Evolutionary conservation across 768 basidiomycete genomes (phyloP).

Genomic region (Lentinula sp.): DNA sequence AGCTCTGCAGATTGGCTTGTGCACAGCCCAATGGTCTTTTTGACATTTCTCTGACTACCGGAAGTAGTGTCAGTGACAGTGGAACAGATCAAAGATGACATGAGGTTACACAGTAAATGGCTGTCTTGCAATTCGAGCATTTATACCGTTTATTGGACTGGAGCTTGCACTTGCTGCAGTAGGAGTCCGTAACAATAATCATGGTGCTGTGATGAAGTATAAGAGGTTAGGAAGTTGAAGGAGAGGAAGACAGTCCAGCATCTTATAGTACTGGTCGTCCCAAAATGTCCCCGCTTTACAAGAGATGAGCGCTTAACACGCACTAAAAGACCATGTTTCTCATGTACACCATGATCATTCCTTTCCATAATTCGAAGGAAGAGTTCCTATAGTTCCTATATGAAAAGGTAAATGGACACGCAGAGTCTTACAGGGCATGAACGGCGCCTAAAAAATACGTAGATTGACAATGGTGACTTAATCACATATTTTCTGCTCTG

Average conservation of each 20-base stretch:
- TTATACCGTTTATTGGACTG: neutral
- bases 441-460: neutral
- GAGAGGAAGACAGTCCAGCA: neutral
- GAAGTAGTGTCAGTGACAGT: neutral
- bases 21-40: neutral
- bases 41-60: neutral
- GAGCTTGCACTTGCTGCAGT: neutral
- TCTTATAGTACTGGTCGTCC: neutral
- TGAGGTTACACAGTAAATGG: neutral
- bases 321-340: neutral
- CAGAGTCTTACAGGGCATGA: neutral
- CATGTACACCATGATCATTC: no score
- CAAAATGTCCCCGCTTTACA: neutral
- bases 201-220: neutral
- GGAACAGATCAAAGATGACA: neutral
- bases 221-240: no score
- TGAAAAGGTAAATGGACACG: neutral
- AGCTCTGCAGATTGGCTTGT: neutral
- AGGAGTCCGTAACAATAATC: neutral
- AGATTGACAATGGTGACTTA: neutral
- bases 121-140: neutral
- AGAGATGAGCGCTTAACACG: neutral
- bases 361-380: neutral
- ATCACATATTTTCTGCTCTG: neutral
- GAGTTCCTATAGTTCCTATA: neutral